Evolutionary conservation across 768 basidiomycete species (phyloP).

Genomic region (Pleurotus cornucopiae): DNA sequence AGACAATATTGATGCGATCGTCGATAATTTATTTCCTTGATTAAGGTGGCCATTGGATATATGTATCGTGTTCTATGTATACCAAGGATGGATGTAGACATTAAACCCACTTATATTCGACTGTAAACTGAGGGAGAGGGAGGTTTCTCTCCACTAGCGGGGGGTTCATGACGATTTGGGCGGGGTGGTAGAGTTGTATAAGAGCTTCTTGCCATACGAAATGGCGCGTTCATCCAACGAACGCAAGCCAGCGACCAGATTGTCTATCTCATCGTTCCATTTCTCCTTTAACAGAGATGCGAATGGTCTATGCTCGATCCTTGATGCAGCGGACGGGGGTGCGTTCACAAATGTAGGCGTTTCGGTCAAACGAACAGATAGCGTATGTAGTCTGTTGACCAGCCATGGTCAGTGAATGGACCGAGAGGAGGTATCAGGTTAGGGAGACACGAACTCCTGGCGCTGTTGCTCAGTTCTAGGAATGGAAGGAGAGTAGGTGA

Average conservation of each 20-base stretch:
- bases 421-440: background rate
- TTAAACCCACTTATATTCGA: no score
- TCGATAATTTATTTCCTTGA: background rate
- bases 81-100: no score
- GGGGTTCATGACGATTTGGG: background rate
- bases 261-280: slow-evolving; percentile 58
- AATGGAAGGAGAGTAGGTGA: background rate
- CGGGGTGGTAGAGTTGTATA: slow-evolving; percentile 32
- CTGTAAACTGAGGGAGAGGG: no score
- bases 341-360: slow-evolving; percentile 42
- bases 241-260: slow-evolving; percentile 36
- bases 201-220: slow-evolving; percentile 40
- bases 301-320: slow-evolving; percentile 45
- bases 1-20: background rate
- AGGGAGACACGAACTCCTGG: slow-evolving; percentile 43
- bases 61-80: no score
- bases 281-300: slow-evolving; percentile 41
- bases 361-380: slow-evolving; percentile 48
- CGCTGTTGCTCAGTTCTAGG: slow-evolving; percentile 51
- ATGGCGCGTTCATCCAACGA: slow-evolving; percentile 42
- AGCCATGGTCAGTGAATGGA: background rate
- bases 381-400: slow-evolving; percentile 37
- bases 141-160: no score
- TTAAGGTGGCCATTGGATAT: no score
- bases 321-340: slow-evolving; percentile 51